Evolutionary conservation across 192 early-diverging fungal genomes (phyloP), one percentile per base, ranked within the genome.

Genomic region (Gigaspora rosea): DNA sequence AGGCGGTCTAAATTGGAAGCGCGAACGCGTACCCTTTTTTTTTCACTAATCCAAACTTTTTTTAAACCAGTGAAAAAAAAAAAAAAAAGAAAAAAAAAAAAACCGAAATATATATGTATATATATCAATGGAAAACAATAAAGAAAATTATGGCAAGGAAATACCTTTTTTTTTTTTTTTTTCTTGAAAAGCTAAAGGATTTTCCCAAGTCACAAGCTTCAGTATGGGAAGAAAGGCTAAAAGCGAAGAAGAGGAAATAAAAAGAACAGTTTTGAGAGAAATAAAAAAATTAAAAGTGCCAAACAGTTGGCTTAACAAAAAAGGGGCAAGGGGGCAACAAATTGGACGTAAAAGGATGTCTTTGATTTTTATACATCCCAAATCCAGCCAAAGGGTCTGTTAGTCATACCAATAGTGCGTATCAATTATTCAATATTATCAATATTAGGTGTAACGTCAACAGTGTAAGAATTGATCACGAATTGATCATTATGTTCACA

Each of bases 241-340:
- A 51, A 49, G 12, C 48, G 32, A 50, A n/a, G 49, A 51, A 52
- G 48, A 52, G 49, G 13, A 27, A 50, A 48, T n/a, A 20, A 51
- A 70, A 20, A 15, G 36, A 70, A 22, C 5, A 70, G 16, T 11
- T 27, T 49, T 51, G 48, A n/a, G 11, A 70, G 47, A 50, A 50
- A 52, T 18, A 51, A 33, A 51, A 70, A 16, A 47, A 68, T 20
- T 22, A 68, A 27, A 70, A 51, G 67, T 70, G 18, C 67, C 46
- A 70, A 51, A 70, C 46, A 70, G 67, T 46, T 46, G 57, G 71
- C 71, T 73, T 73, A 73, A 73, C 71, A 73, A 61, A 73, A 73
- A 73, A 73, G 71, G 71, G 71, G 57, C 71, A 50, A 73, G 58
- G 56, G 71, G 48, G 52, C 8, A 73, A 73, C 71, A 73, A 73